Base-by-base conservation (phyloP, 345 rosid species). In the Abelmoschus esculentus region DNA sequence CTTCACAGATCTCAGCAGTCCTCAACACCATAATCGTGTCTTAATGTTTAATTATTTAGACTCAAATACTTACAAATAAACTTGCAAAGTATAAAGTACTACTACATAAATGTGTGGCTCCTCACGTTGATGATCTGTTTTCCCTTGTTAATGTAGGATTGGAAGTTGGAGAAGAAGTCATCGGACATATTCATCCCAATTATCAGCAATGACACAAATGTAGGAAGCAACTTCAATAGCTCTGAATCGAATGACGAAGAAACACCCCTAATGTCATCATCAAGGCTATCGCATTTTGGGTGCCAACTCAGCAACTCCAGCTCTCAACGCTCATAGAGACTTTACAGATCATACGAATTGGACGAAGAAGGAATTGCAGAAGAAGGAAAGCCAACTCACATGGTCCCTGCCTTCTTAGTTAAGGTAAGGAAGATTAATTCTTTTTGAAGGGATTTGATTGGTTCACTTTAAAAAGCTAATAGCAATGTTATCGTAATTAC, bases 101-200 rank as follows among this genome's bases (percentile, higher is more conserved):
- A 22, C 26, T n/a, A 8, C 28, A 61, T 3, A 17, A 34, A 22
- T 22, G 26, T 22, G 26, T 22, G 26, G 26, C 26, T 34, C 70
- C 50, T 50, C 10, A 29, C 31, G 54, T 53, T 69, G 7, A 19
- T 69, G 60, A 15, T 6, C 57, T 54, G 9, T 54, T 54, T 19
- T 18, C 26, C 18, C 54, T 29, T 17, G 49, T 56, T 40, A 28
- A 28, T 73, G 31, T 85, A 92, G 99, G 98, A 96, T 22, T 87
- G 90, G 91, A 96, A 89, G 80, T 67, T 90, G 80, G 98, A 89
- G 81, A 55, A 55, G 31, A 96, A 87, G 79, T 92, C 99, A 42
- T 90, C 95, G 9, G 96, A 91, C 78, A 73, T 87, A 58, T 89
- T 73, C 77, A 70, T 15, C 17, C 97, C 96, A 2, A 81, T 56